These are phyloP conservation scores for Monosporascus sp. DNA, from an alignment of 2,329 filamentous ascomycete genomes.

Conservation along the genomic window DNA sequence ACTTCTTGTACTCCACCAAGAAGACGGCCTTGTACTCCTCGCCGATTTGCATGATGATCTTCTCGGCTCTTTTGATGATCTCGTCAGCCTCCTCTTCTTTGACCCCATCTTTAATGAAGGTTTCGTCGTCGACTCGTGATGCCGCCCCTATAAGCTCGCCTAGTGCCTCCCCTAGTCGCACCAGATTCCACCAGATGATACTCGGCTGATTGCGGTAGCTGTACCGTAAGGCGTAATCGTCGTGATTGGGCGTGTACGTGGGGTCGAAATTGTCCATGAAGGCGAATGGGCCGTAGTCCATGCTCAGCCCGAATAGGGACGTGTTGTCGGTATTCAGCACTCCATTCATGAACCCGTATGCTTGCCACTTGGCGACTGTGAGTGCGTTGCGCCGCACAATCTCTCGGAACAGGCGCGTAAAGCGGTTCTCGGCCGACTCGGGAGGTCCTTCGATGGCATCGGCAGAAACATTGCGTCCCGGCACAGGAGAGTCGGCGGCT, in stretches of 20 bases:
- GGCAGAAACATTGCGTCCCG: conserved; percentile 47
- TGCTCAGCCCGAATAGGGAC: conserved; percentile 78
- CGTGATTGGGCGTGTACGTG: conserved; percentile 91
- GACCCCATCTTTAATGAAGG: conserved; percentile 70
- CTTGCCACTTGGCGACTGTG: conserved; percentile 91
- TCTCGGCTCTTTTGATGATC: conserved; percentile 77
- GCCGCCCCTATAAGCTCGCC: conserved; percentile 85
- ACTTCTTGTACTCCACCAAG: conserved; percentile 77
- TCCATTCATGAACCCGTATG: conserved; percentile 98
- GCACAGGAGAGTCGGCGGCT: conserved; percentile 38
- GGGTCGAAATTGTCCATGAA: conserved; percentile 98
- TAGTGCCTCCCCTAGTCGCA: conserved; percentile 81
- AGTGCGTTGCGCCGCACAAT: conserved; percentile 79
- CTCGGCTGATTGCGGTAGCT: conserved; percentile 90
- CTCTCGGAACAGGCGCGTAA: conserved; percentile 80
- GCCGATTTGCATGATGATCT: conserved; percentile 70
- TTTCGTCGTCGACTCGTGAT: conserved; percentile 61
- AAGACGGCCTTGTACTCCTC: conserved; percentile 90
- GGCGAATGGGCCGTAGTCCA: conserved; percentile 95
- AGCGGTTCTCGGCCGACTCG: conserved; percentile 75
- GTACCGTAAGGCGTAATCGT: conserved; percentile 83
- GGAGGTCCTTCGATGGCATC: conserved; percentile 61
- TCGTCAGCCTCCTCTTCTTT: conserved; percentile 59
- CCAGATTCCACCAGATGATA: conserved; percentile 98
- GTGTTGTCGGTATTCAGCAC: conserved; percentile 98